Evolutionary conservation across 2,329 filamentous ascomycete species (phyloP), one percentile per base, ranked within the genome.

Genomic region (Aspergillus sp.): DNA sequence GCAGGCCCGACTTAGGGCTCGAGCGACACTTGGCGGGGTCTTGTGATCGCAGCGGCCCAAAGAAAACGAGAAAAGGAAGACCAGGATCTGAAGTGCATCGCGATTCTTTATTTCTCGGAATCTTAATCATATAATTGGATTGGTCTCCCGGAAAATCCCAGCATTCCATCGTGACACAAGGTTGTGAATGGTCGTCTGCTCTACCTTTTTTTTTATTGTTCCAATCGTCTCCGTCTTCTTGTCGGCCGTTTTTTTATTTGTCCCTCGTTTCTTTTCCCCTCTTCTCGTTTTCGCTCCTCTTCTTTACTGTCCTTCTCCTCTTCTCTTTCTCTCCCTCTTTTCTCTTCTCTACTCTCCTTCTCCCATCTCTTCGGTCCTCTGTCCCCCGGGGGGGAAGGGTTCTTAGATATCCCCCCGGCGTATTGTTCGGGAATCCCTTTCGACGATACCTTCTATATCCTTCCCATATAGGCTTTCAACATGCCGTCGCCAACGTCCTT

Each of bases 401-500:
- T 55, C 42, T 55, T 49, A 31, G 53, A 47, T 49, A 20, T 18
- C 6, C 36, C 36, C 12, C 18, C 36, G 18, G 7, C 22, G 9
- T 4, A 36, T 55, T 55, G 11, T 49, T 26, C 26, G 31, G 22
- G 12, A 7, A 12, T 24, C 12, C 45, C 22, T 12, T 20, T 47
- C 45, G 12, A n/a, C 39, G 39, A 16, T 29, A 22, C 26, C 50
- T 54, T 42, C 56, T 31, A 42, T 14, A 49, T 32, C 32, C 52
- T 52, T 47, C 45, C 26, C 26, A 29, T 29, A 29, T 29, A 29
- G 12, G 45, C 29, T 50, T 29, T 31, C 49, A 52, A 42, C 49
- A 71, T 73, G 69, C 46, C 69, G 32, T 66, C 68, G 20, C 60
- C 66, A n/a, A 63, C 62, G 42, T 63, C 59, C 9, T 65, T 63